Base-by-base conservation (phyloP, 2,329 filamentous ascomycete genomes). In the Xylariaceae sp. region DNA sequence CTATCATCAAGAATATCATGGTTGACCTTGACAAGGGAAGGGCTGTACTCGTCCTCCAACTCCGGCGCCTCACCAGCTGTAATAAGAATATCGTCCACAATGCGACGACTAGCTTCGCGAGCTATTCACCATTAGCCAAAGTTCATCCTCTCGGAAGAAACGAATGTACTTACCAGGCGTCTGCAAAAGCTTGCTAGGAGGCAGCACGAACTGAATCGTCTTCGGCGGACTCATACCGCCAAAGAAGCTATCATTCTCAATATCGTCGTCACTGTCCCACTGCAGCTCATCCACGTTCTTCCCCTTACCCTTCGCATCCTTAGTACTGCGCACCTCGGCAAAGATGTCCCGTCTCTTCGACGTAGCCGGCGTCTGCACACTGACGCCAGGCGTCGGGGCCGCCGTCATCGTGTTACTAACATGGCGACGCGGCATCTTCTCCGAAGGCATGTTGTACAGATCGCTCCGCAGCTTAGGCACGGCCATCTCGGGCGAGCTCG, bases 171-270 rank as follows among this genome's bases (percentile, higher is more conserved):
- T 75, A 89, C 87, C 87, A 63, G 90, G 90, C 53, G 90, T 95
- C 72, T 92, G 90, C 72, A 93, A 74, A 18, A 95, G 76, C 70
- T 89, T 87, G 47, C 86, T 89, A 56, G 88, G 88, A 54, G 89
- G 89, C 52, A 95, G 76, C 50, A 88, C 87, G 73, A 95, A 95
- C 69, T 92, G 89, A 61, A 95, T 92, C 9, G 90, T 94, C 79
- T 97, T 97, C 0, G 94, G 94, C 34, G 94, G 94, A 69, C 90
- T 96, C 74, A 92, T 88, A 4, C 87, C 90, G 5, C 82, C 82
- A 60, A 88, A 87, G 4, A 84, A 80, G 49, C 80, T 75, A 13
- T 77, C 75, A 1, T 51, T 57, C 45, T 83, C 83, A 8, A 85
- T 83, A 34, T 88, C 88, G 58, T 85, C 86, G 62, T 92, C 88